Conservation (phyloP, 768 basidiomycete species). For the Termitomyces titanicus region DNA sequence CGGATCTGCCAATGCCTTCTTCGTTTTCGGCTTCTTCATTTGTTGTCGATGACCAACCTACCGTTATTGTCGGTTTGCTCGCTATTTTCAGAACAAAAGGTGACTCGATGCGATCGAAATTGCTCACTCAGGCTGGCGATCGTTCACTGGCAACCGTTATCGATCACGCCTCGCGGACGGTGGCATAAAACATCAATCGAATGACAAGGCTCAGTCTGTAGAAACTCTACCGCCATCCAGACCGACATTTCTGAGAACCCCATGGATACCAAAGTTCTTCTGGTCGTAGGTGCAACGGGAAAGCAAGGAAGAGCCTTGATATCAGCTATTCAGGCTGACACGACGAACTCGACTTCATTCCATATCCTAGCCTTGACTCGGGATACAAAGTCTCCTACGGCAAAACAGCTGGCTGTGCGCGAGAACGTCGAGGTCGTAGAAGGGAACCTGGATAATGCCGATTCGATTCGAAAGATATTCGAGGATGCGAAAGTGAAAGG, state of each 20-base stretch:
- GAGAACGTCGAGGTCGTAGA: slow-evolving; percentile 29
- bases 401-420: slow-evolving; percentile 20
- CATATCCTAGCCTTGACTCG: slow-evolving; percentile 35
- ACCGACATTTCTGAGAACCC: background rate
- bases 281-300: slow-evolving; percentile 35
- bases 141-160: too few species aligned
- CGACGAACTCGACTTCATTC: slow-evolving; percentile 17
- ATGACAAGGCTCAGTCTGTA: background rate
- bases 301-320: slow-evolving; percentile 33
- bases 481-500: slow-evolving; percentile 25
- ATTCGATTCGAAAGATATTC: slow-evolving; percentile 29
- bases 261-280: slow-evolving; percentile 19
- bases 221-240: background rate
- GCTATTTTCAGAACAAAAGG: too few species aligned
- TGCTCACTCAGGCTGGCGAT: too few species aligned
- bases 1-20: too few species aligned
- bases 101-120: too few species aligned
- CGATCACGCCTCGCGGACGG: too few species aligned
- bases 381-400: slow-evolving; percentile 22
- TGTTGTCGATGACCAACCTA: too few species aligned
- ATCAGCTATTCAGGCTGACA: slow-evolving; percentile 12
- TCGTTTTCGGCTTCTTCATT: too few species aligned
- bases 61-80: too few species aligned
- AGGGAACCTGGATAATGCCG: slow-evolving; percentile 29
- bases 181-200: background rate